A percentile compares a stretch with the other conserved stretches of the same genome.
phyloP scores from a whole-genome alignment of 306 rosid genomes.

The Cicer yamashitae region DNA sequence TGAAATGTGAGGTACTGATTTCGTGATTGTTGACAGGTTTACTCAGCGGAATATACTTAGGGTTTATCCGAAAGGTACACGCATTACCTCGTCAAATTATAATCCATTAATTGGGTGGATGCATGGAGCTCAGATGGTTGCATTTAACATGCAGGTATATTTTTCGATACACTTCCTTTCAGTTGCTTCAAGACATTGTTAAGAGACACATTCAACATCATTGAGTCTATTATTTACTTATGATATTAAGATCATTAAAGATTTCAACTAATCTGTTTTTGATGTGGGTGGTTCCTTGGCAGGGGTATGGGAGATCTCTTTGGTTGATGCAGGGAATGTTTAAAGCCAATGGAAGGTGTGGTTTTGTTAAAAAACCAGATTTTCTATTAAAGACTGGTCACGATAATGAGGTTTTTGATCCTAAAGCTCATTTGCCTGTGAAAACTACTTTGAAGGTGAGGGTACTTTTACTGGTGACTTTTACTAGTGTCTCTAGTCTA shows the following conservation, averaged over 20 bases:
- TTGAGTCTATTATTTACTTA: conserved; percentile 26
- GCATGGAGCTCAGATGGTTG: conserved; percentile 99
- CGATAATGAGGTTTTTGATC: conserved; percentile 73
- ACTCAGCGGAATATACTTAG: conserved; percentile 90
- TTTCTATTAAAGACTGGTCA: conserved; percentile 62
- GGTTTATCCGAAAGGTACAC: conserved; percentile 92
- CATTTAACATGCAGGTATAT: conserved; percentile 97
- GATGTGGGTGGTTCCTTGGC: conserved; percentile 35
- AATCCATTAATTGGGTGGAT: conserved; percentile 95
- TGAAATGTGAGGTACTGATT: conserved; percentile 30
- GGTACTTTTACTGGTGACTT: conserved; percentile 21
- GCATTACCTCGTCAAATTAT: conserved; percentile 88
- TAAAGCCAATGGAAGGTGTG: conserved; percentile 90
- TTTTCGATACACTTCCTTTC: conserved; percentile 1
- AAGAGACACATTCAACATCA: conserved; percentile 4
- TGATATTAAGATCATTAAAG: conserved; percentile 37
- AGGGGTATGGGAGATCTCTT: conserved; percentile 96
- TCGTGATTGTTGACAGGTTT: conserved; percentile 65
- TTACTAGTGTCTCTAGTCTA: conserved; percentile 4
- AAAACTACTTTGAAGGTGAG: conserved; percentile 78
- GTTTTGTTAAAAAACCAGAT: conserved; percentile 94
- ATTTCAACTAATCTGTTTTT: conserved; percentile 36
- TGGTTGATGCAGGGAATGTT: conserved; percentile 99
- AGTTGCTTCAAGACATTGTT: conserved; percentile 27
- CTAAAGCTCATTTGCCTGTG: conserved; percentile 56